A percentile compares a stretch with the other conserved stretches of the same genome.
Conservation (phyloP, 1,139 yeast genomes). For the Lodderomyces beijingensis region DNA sequence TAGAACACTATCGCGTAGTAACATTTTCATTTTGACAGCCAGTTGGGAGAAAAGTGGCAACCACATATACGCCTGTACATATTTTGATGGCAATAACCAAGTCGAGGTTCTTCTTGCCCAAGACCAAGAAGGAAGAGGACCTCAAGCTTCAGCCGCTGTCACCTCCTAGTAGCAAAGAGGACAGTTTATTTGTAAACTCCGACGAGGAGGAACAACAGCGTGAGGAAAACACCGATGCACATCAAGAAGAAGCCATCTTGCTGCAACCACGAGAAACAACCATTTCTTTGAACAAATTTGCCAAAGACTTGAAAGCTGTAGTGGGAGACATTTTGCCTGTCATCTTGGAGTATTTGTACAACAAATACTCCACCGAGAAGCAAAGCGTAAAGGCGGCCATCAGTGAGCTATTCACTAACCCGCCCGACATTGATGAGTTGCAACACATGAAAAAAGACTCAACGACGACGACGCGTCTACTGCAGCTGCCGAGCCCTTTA, state of each 20-base stretch:
- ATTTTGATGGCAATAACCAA: conserved; percentile 10
- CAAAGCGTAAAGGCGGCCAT: conserved; percentile 26
- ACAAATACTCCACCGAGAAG: conserved; percentile 19
- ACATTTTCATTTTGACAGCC: no score
- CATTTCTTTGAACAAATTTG: conserved; percentile 16
- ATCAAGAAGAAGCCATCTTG: neutral
- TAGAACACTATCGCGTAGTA: no score
- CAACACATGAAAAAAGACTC: neutral
- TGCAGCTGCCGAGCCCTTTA: conserved; percentile 1
- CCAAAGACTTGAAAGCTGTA: conserved; percentile 15
- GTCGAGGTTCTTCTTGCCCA: conserved; percentile 12
- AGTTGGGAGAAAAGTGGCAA: no score
- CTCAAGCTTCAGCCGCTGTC: conserved; percentile 4
- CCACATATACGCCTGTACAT: no score
- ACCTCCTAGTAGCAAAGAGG: conserved; percentile 1
- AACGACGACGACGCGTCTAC: neutral
- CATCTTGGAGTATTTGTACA: conserved; percentile 17
- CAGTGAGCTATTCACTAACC: conserved; percentile 22
- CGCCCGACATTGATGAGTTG: conserved; percentile 10
- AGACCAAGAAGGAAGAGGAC: conserved; percentile 8
- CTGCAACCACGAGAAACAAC: neutral
- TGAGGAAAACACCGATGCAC: conserved; percentile 1
- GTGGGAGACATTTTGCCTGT: conserved; percentile 21
- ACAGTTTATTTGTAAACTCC: conserved; percentile 16
- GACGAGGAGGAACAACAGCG: conserved; percentile 13